Evolutionary conservation across 371 early-diverging fungal genomes (phyloP).

Genomic region (Dichotomocladium elegans): DNA sequence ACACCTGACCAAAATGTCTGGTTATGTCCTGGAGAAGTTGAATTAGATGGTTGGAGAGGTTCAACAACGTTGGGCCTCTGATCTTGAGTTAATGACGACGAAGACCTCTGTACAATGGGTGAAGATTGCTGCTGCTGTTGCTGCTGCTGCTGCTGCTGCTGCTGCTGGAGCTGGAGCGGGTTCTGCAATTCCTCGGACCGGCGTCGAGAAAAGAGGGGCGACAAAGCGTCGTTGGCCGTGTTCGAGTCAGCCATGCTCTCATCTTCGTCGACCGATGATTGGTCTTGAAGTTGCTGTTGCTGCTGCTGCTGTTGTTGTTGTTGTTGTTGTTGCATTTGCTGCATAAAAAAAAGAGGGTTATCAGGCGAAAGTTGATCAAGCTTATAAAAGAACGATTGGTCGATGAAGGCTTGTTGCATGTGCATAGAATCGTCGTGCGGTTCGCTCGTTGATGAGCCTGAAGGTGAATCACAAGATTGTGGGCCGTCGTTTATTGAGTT

Average conservation of each 20-base stretch:
- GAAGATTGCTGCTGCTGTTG: background rate
- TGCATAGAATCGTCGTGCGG: constrained; percentile 22
- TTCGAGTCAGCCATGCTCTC: constrained; percentile 12
- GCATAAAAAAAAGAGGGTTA: constrained; percentile 31
- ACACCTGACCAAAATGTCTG: constrained; percentile 42
- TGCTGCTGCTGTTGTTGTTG: constrained; percentile 4
- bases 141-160: constrained; percentile 1
- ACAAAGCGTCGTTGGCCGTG: background rate
- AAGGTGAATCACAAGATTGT: constrained; percentile 19
- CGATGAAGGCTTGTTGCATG: constrained; percentile 27
- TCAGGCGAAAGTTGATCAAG: constrained; percentile 33
- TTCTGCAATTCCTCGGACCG: background rate
- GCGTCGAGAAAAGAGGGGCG: background rate
- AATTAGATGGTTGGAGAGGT: constrained; percentile 12
- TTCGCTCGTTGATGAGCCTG: constrained; percentile 16
- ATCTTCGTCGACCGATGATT: constrained; percentile 11
- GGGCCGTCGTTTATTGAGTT: constrained; percentile 5
- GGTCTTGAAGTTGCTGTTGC: background rate
- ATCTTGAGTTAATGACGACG: too few relatives aligned
- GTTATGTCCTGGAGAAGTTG: constrained; percentile 10
- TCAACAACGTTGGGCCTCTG: constrained; percentile 12
- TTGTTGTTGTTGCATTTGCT: constrained; percentile 23
- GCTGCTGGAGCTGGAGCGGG: background rate
- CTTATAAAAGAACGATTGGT: constrained; percentile 33
- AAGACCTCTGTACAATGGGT: too few relatives aligned